These are phyloP conservation scores for Andrographis paniculata DNA, from an alignment of 305 asterid genomes.

Conservation along the genomic window DNA sequence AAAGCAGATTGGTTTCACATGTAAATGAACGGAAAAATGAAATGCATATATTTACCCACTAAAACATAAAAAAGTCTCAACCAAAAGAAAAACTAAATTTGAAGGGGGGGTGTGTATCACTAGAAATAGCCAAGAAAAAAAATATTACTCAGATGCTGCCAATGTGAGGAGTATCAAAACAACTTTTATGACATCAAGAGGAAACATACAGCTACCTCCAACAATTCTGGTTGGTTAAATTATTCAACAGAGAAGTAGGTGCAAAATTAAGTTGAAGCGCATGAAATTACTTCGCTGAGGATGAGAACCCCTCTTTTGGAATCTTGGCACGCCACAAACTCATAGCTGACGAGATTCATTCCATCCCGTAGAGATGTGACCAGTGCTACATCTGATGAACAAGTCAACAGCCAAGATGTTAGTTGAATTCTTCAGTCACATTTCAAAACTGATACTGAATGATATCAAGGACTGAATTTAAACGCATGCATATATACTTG, in stretches of 20 bases:
- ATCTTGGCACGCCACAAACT: slow-evolving; percentile 93
- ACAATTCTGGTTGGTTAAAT: not conserved
- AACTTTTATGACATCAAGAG: too few relatives aligned
- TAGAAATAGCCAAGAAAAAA: too few relatives aligned
- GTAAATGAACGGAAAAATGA: too few relatives aligned
- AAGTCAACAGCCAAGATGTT: slow-evolving; percentile 24
- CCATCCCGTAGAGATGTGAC: slow-evolving; percentile 97
- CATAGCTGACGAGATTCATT: slow-evolving; percentile 97
- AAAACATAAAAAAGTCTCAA: too few relatives aligned
- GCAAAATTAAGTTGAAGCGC: slow-evolving; percentile 10
- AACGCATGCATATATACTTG: not conserved
- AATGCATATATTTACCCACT: too few relatives aligned
- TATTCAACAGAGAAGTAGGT: slow-evolving; percentile 3
- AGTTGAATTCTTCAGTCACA: slow-evolving; percentile 19
- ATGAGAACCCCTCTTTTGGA: slow-evolving; percentile 85
- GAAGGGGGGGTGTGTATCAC: too few relatives aligned
- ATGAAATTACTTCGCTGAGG: slow-evolving; percentile 68
- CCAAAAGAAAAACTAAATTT: too few relatives aligned
- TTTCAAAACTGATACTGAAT: slow-evolving; percentile 1
- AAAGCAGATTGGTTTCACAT: too few relatives aligned
- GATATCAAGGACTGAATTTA: not conserved
- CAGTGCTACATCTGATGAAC: slow-evolving; percentile 72
- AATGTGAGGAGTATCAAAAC: too few relatives aligned
- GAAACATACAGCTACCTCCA: not conserved
- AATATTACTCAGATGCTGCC: too few relatives aligned